Conservation (phyloP, 257 asterid species). For the Anisodus tanguticus region DNA sequence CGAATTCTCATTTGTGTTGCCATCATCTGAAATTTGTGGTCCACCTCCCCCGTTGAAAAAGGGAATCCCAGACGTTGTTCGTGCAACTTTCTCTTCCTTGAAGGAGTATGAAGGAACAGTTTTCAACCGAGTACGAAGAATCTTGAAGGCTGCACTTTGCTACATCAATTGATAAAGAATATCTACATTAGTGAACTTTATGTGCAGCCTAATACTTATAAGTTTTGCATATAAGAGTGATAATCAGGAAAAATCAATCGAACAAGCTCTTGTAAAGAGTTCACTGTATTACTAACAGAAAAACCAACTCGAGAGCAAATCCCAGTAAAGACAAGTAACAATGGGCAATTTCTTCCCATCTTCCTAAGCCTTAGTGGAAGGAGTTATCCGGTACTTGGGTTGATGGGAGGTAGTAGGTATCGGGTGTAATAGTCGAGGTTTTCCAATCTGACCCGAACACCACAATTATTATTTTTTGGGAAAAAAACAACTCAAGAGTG, state of each 20-base stretch:
- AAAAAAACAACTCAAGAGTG: not conserved
- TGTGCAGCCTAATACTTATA: not conserved
- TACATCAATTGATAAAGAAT: conserved; percentile 46
- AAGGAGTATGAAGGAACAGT: conserved; percentile 90
- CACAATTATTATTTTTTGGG: not conserved
- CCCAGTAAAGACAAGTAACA: not conserved
- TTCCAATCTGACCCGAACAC: not conserved
- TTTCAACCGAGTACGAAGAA: conserved; percentile 85
- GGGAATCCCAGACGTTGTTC: conserved; percentile 52
- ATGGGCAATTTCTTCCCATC: not conserved
- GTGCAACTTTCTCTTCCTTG: conserved; percentile 62
- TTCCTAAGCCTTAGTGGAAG: not conserved
- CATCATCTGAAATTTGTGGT: conserved; percentile 58
- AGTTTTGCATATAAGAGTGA: not conserved
- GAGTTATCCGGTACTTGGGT: not conserved
- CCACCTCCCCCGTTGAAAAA: conserved; percentile 48
- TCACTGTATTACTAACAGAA: not conserved
- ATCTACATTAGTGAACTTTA: conserved; percentile 11
- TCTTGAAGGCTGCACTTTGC: conserved; percentile 98
- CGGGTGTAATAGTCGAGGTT: not conserved
- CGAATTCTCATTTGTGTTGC: conserved; percentile 53
- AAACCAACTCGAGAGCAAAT: not conserved
- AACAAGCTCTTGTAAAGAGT: conserved; percentile 10
- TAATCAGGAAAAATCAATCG: not conserved
- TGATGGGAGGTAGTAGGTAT: not conserved